phyloP scores from a whole-genome alignment of 2,329 filamentous ascomycete species.

The Claviceps citrina region DNA sequence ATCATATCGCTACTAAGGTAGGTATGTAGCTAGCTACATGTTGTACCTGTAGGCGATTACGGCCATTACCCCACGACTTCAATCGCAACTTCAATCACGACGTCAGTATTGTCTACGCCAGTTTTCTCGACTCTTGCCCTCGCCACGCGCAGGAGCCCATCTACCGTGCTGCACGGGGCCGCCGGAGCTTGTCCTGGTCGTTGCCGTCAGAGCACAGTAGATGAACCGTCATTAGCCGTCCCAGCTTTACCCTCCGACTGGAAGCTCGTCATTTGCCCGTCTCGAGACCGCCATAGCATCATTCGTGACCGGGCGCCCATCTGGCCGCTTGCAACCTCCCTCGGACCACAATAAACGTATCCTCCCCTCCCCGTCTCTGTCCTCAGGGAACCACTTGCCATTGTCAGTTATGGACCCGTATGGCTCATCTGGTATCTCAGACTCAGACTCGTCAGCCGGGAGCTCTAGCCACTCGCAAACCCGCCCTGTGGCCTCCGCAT shows the following conservation, averaged over 20 bases:
- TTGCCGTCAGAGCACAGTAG: slow-evolving; percentile 31
- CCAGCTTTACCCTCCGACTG: slow-evolving; percentile 3
- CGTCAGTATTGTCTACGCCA: not conserved
- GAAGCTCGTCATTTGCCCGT: slow-evolving; percentile 22
- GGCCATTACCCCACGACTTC: not conserved
- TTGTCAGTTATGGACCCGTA: slow-evolving; percentile 11
- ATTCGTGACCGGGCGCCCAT: not conserved
- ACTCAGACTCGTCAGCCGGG: slow-evolving; percentile 12
- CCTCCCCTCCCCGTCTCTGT: not conserved
- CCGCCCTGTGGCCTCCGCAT: slow-evolving; percentile 10
- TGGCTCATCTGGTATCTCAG: slow-evolving; percentile 13
- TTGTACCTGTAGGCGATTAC: too few species aligned
- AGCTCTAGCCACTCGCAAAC: slow-evolving; percentile 6
- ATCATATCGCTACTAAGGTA: too few species aligned
- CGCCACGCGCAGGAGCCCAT: not conserved
- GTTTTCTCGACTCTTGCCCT: not conserved
- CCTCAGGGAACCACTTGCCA: not conserved
- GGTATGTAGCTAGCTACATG: too few species aligned
- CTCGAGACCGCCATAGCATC: not conserved
- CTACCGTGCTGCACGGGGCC: not conserved
- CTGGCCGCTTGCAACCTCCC: not conserved
- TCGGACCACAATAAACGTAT: not conserved
- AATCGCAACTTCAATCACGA: not conserved
- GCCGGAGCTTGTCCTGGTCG: slow-evolving; percentile 29
- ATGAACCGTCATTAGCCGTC: not conserved